A percentile compares a stretch with the other conserved stretches of the same genome.
These are phyloP conservation scores for Trichoderma pleuroti DNA, from an alignment of 2,329 filamentous ascomycete species.

Conservation along the genomic window DNA sequence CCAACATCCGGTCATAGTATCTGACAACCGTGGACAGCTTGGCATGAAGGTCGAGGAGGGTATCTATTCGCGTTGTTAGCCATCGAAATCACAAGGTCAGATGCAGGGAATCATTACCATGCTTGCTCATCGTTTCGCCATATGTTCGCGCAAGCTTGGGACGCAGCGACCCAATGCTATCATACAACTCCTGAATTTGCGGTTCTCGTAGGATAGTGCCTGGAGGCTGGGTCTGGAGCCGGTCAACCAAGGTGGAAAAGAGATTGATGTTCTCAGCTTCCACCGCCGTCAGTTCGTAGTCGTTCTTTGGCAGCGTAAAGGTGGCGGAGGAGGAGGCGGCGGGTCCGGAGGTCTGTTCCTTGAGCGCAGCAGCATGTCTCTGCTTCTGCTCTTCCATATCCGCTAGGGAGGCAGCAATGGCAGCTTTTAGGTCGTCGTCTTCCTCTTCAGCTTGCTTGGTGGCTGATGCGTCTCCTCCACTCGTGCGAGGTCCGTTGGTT, in stretches of 20 bases:
- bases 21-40: slow-evolving; percentile 94
- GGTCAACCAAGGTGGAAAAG: slow-evolving; percentile 89
- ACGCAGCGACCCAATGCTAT: slow-evolving; percentile 88
- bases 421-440: slow-evolving; percentile 87
- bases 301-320: slow-evolving; percentile 71
- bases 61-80: slow-evolving; percentile 55
- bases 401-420: slow-evolving; percentile 88
- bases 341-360: slow-evolving; percentile 64
- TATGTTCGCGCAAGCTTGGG: slow-evolving; percentile 94
- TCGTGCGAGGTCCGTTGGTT: slow-evolving; percentile 39
- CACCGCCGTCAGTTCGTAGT: slow-evolving; percentile 88
- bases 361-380: slow-evolving; percentile 77
- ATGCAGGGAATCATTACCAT: slow-evolving; percentile 58
- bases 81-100: not conserved
- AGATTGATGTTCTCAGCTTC: slow-evolving; percentile 98
- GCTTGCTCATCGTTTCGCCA: slow-evolving; percentile 99
- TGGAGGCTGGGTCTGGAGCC: slow-evolving; percentile 89
- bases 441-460: slow-evolving; percentile 69
- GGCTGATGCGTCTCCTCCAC: slow-evolving; percentile 33
- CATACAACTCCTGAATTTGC: slow-evolving; percentile 96
- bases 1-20: slow-evolving; percentile 97
- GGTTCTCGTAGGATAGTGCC: slow-evolving; percentile 95
- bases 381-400: slow-evolving; percentile 99
- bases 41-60: slow-evolving; percentile 86
- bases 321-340: slow-evolving; percentile 37